Evolutionary conservation across 306 rosid genomes (phyloP), one percentile per base, ranked within the genome.

Genomic region (Pachyrhizus erosus): DNA sequence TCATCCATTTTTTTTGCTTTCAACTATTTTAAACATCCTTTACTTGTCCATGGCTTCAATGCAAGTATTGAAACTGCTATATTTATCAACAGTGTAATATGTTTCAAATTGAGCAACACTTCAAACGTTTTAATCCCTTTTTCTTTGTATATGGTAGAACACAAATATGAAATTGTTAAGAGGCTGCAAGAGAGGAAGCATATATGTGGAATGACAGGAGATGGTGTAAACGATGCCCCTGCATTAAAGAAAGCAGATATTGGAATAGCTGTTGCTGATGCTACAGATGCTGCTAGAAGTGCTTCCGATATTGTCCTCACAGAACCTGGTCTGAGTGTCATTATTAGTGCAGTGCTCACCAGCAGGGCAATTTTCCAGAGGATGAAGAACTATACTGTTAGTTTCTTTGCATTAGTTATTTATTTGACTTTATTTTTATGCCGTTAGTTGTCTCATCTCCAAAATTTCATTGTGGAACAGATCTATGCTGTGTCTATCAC

Each of bases 141-240:
- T 2, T 65, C 51, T 87, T 89, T 76, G 61, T 67, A 20, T 70
- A 42, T 84, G 66, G 69, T 29, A 96, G 98, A 96, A 80, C 98
- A 96, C 94, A 93, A 96, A 79, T 96, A 91, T 79, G 99, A 93
- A 87, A 96, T 96, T 27, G 97, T 93, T 23, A 95, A 88, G 89
- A 88, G 84, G 89, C 87, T 95, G 76, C 99, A 95, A 74, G 97
- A 95, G 80, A 91, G 85, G 87, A 93, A 91, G 90, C 99, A 95
- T 88, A 93, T 93, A 29, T 95, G 99, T 89, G 99, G 99, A 83
- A 95, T 95, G 99, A 95, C 99, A 8, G 99, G 99, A 27, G 99
- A 95, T 77, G 99, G 99, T 80, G 99, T 95, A 62, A 93, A 95
- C 43, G 99, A 95, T 31, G 99, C 98, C 40, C 98, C 99, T 72